Conservation (phyloP, 2,329 filamentous ascomycete genomes). For the Sphaerostilbella broomeana region DNA sequence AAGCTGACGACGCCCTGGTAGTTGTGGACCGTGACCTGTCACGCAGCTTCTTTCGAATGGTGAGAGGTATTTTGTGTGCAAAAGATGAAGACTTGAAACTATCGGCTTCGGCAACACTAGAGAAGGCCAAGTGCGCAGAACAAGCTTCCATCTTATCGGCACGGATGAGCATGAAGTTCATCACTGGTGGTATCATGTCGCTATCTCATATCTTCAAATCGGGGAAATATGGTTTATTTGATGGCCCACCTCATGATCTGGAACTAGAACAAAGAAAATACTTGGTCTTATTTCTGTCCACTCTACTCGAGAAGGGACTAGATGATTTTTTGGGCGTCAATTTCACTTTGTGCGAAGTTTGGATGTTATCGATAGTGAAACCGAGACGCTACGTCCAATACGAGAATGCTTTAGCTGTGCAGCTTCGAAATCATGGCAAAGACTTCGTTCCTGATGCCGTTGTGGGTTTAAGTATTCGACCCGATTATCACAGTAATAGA, state of each 20-base stretch:
- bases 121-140: constrained; percentile 34
- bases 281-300: constrained; percentile 45
- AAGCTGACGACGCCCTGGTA: constrained; percentile 40
- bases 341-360: constrained; percentile 44
- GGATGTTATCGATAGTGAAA: constrained; percentile 46
- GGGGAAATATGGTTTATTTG: constrained; percentile 46
- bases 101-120: constrained; percentile 14
- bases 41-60: constrained; percentile 41
- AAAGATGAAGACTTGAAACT: constrained; percentile 10
- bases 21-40: constrained; percentile 45
- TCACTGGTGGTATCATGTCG: constrained; percentile 38
- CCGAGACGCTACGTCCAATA: constrained; percentile 40
- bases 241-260: constrained; percentile 33
- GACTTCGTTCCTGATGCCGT: constrained; percentile 37
- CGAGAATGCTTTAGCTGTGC: constrained; percentile 43
- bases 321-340: constrained; percentile 41
- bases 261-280: constrained; percentile 37
- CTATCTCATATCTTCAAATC: constrained; percentile 40
- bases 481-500: constrained; percentile 43
- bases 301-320: constrained; percentile 40
- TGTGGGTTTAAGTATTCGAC: constrained; percentile 29
- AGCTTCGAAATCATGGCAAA: constrained; percentile 36
- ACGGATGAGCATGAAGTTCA: constrained; percentile 39
- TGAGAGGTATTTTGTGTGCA: constrained; percentile 31
- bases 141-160: constrained; percentile 40